Base-by-base conservation (phyloP, 345 rosid species). In the Aurinia saxatilis region DNA sequence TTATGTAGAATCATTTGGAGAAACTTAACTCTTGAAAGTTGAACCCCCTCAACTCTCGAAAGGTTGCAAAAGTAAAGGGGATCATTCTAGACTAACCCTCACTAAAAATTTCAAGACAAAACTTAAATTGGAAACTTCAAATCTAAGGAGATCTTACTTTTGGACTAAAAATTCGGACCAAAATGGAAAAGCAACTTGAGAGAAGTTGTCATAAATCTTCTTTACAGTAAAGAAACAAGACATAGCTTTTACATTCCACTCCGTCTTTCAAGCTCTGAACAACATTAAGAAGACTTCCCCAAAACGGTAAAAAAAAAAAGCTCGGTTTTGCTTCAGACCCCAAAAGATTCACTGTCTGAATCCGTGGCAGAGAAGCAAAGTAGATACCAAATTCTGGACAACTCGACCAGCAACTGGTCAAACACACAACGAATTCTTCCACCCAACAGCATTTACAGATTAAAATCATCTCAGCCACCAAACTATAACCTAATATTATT, bases 301-400 rank as follows among this genome's bases (percentile, higher is more conserved):
- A 21, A 45, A 68, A 17, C 62, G n/a, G 60, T 50, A 12, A 44
- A 57, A 40, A 10, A 39, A 36, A 55, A 50, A 16, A 3, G 18
- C n/a, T 41, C 9, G 5, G 38, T 57, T 25, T 49, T 67, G 51
- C 51, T 19, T 67, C 65, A 52, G 15, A 50, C 40, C 9, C 49
- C 31, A 27, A 42, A 29, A 50, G 57, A 62, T 47, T 54, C 63
- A 54, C 44, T 46, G 50, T 54, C 63, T 55, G 38, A 46, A 70
- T 70, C 63, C 74, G 44, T 62, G 39, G 38, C 21, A 61, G 8
- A 46, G 68, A 70, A 70, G 74, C 61, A 62, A 70, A 49, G 63
- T 30, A 62, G 63, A 38, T 61, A 47, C 63, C 74, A 34, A 48
- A 70, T 31, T 31, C 11, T 39, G 39, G 25, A 48, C 58, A 63